Base-by-base conservation (phyloP, 495 filamentous ascomycete species). In the Xylaria venustula region DNA sequence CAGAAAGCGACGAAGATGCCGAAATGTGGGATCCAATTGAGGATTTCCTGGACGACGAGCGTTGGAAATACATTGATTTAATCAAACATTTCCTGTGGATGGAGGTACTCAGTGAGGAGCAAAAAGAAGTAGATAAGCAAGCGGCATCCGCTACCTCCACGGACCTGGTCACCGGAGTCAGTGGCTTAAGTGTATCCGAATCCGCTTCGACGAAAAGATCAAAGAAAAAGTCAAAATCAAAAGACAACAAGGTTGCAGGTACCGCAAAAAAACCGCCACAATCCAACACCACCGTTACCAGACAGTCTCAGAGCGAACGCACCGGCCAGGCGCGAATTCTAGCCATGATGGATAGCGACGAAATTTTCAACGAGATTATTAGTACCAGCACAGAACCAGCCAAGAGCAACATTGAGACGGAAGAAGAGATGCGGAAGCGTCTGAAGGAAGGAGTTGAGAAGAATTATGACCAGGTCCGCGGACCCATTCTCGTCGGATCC, bases 1-100 rank as follows among this genome's bases (percentile, higher is more conserved):
- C 55, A 3, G 71, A 67, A 14, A 64, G 60, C 22, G 69, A 75
- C 32, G 67, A 64, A 11, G 68, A 70, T 51, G 70, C 63, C 8
- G 71, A 71, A 30, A 69, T 76, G 46, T 85, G 82, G 81, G 81
- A 85, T 72, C 81, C 79, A 20, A 81, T 84, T 44, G 76, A 83
- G 56, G 75, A 83, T 63, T 75, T 78, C 6, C 56, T 78, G 25
- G 70, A 78, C 41, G 79, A 83, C 40, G 75, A 77, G 41, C 67
- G 79, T n/a, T 73, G 57, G 7, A 74, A 63, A 64, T 84, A 75
- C 51, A 62, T 81, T 41, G 68, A 78, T 60, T 66, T 76, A 11
- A 73, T 74, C 28, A 65, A 69, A 58, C 75, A 75, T 52, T 79
- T 82, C 53, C 58, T 82, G 23, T 79, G 77, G 75, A 73, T 79